Conservation (phyloP, 345 rosid species). For the Citropsis articulata region DNA sequence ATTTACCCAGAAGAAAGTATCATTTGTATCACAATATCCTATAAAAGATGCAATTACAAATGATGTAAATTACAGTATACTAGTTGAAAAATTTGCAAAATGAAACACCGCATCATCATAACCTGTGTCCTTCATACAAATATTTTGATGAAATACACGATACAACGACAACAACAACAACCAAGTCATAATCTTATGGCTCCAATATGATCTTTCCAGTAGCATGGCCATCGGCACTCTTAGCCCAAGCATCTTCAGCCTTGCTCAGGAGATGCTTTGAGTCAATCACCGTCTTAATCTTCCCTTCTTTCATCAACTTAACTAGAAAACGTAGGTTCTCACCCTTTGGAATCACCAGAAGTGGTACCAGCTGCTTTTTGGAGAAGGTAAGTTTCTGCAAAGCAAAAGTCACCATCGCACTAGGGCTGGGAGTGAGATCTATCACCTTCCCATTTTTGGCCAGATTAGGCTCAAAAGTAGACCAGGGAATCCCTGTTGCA, state of each 20-base stretch:
- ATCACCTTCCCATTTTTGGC: slow-evolving; percentile 58
- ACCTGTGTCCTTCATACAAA: no score
- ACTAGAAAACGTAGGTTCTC: slow-evolving; percentile 53
- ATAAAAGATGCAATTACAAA: no score
- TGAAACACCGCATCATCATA: no score
- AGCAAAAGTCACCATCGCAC: slow-evolving; percentile 40
- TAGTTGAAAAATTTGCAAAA: no score
- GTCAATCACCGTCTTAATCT: slow-evolving; percentile 62
- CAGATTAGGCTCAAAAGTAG: slow-evolving; percentile 62
- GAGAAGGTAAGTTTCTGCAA: slow-evolving; percentile 53
- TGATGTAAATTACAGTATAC: no score
- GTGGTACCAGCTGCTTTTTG: slow-evolving; percentile 64
- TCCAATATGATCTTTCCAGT: slow-evolving; percentile 79
- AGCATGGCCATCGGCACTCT: slow-evolving; percentile 59
- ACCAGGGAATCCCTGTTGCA: slow-evolving; percentile 56
- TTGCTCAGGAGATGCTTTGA: slow-evolving; percentile 49
- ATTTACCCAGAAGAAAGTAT: no score
- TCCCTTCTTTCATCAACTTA: slow-evolving; percentile 52
- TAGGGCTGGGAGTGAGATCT: slow-evolving; percentile 47
- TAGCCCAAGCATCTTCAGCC: slow-evolving; percentile 80
- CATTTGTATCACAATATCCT: no score
- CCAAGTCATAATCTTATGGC: slow-evolving; percentile 21
- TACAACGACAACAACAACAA: no score
- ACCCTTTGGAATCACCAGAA: slow-evolving; percentile 30
- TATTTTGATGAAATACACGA: background rate